Evolutionary conservation across 2,329 filamentous ascomycete species (phyloP).

Genomic region (Drechslerella dactyloides): DNA sequence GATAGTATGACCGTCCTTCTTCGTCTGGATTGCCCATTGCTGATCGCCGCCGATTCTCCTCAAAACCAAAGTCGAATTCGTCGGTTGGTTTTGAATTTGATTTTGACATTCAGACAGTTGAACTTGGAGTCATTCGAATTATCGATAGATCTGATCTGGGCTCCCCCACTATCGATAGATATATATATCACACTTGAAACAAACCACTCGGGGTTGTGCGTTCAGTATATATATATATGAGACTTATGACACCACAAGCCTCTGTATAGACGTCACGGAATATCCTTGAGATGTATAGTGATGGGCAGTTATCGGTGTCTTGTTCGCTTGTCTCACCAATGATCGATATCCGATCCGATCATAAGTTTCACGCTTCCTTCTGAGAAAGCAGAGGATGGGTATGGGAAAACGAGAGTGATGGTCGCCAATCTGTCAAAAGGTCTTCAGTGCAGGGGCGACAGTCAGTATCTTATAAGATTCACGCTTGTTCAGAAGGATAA

Average conservation of each 20-base stretch:
- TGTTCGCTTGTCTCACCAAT: constrained; percentile 48
- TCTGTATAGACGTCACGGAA: constrained; percentile 26
- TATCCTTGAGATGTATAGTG: constrained; percentile 28
- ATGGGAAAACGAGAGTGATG: constrained; percentile 49
- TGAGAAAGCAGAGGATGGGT: constrained; percentile 31
- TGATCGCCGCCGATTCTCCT: constrained; percentile 41
- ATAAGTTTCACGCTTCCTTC: constrained; percentile 31
- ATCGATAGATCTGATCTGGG: constrained; percentile 18
- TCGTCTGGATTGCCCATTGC: constrained; percentile 45
- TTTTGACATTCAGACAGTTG: constrained; percentile 43
- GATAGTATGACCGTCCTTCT: constrained; percentile 42
- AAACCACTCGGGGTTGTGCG: constrained; percentile 10
- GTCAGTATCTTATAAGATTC: constrained; percentile 51
- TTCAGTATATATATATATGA: neutral
- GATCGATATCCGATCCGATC: neutral
- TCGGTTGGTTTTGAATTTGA: constrained; percentile 33
- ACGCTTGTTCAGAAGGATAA: constrained; percentile 28
- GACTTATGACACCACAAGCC: neutral
- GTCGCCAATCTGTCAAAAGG: constrained; percentile 50
- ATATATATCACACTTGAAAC: neutral
- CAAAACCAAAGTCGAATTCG: constrained; percentile 49
- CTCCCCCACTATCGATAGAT: constrained; percentile 18
- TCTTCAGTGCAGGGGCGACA: constrained; percentile 46
- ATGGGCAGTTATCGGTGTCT: constrained; percentile 43
- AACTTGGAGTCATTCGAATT: constrained; percentile 6